These are phyloP conservation scores for Epichloe coenophiala DNA, from an alignment of 2,329 filamentous ascomycete genomes.

Conservation along the genomic window DNA sequence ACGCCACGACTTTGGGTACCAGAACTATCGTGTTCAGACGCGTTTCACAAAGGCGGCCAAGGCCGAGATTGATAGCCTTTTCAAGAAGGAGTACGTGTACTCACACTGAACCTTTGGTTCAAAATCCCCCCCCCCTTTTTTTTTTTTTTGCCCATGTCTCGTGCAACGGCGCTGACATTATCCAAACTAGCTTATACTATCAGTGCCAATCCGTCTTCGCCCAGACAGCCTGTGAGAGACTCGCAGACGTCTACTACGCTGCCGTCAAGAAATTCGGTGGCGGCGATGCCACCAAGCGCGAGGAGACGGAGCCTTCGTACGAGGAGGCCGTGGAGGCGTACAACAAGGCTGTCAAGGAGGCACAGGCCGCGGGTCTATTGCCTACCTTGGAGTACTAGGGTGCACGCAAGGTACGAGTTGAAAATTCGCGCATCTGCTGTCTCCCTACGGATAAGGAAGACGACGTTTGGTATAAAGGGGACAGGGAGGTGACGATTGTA, in stretches of 20 bases:
- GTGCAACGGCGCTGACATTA: too few relatives aligned
- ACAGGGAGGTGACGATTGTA: not conserved
- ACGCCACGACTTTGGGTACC: constrained; percentile 44
- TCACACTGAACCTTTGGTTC: too few relatives aligned
- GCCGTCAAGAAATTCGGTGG: constrained; percentile 25
- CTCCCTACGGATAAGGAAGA: too few relatives aligned
- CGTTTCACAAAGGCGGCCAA: constrained; percentile 31
- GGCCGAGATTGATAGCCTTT: constrained; percentile 34
- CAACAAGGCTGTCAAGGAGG: constrained; percentile 21
- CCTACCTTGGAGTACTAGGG: constrained; percentile 7
- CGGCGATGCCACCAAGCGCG: constrained; percentile 16
- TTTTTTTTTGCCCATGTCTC: too few relatives aligned
- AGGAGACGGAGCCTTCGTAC: constrained; percentile 18
- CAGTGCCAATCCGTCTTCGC: constrained; percentile 18
- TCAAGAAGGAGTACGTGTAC: constrained; percentile 27
- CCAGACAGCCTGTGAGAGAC: constrained; percentile 15
- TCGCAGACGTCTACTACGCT: constrained; percentile 28
- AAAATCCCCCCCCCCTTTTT: not conserved
- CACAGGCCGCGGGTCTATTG: constrained; percentile 20
- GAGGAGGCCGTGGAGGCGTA: constrained; percentile 22
- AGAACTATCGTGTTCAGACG: constrained; percentile 35
- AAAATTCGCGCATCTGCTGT: not conserved
- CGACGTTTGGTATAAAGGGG: too few relatives aligned
- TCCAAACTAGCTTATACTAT: constrained; percentile 18
- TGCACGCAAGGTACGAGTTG: not conserved